Evolutionary conservation across 1,284 basidiomycete species (phyloP).

Genomic region (Sphaerobolus stellatus): DNA sequence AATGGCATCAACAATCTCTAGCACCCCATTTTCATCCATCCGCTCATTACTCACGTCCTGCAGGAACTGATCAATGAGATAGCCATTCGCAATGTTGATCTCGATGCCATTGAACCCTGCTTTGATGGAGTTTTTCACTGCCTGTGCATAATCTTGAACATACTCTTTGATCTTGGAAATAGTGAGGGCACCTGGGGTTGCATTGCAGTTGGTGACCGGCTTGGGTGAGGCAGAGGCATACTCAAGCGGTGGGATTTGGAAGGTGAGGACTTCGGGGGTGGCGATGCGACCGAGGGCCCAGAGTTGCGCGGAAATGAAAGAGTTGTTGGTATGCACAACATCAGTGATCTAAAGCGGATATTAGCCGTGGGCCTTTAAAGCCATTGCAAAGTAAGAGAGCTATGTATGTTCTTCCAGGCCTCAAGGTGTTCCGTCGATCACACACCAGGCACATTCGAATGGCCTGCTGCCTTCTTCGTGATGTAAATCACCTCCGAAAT

Average conservation of each 20-base stretch:
- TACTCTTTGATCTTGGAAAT: constrained; percentile 46
- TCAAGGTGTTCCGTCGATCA: constrained; percentile 26
- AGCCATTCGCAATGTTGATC: constrained; percentile 18
- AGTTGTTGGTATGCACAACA: constrained; percentile 37
- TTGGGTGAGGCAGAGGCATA: constrained; percentile 46
- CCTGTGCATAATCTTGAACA: constrained; percentile 30
- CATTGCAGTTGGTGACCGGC: constrained; percentile 22
- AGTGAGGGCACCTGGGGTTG: constrained; percentile 34
- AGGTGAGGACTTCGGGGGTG: constrained; percentile 27
- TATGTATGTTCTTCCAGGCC: constrained; percentile 29
- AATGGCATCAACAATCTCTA: constrained; percentile 34
- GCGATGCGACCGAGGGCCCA: constrained; percentile 39
- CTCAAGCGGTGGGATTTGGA: constrained; percentile 37
- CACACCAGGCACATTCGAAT: constrained; percentile 26
- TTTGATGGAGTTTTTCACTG: constrained; percentile 39
- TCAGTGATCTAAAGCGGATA: constrained; percentile 22
- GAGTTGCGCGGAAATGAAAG: constrained; percentile 35
- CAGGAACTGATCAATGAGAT: constrained; percentile 19
- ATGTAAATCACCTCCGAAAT: constrained; percentile 37
- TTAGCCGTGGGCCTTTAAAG: background rate
- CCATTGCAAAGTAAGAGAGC: background rate
- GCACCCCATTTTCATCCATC: constrained; percentile 44
- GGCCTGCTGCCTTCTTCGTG: constrained; percentile 24
- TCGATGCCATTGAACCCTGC: constrained; percentile 26
- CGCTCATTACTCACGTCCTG: constrained; percentile 36